Percentiles rank a stretch among this genome's conserved stretches.
Evolutionary conservation across 305 asterid species (phyloP).

Genomic region (Andrographis paniculata): DNA sequence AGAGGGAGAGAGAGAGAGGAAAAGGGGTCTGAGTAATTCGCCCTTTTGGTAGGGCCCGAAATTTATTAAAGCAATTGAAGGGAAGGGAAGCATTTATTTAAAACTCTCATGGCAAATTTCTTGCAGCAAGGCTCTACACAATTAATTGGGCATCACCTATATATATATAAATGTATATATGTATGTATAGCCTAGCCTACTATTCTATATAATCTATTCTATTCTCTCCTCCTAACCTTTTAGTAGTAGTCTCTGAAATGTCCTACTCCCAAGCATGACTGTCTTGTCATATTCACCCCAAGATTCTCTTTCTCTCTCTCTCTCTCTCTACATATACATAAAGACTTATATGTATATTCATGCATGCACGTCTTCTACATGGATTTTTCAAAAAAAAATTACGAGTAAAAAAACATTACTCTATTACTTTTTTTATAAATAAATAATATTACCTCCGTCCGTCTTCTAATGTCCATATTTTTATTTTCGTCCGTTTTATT

Average conservation of each 20-base stretch:
- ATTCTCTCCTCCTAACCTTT: slow-evolving; percentile 14
- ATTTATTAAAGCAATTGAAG: slow-evolving; percentile 33
- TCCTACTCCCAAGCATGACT: slow-evolving; percentile 62
- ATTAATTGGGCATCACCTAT: neutral
- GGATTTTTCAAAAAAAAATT: no score
- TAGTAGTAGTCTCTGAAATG: slow-evolving; percentile 25
- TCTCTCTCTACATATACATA: neutral
- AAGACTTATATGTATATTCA: neutral
- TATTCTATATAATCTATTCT: no score
- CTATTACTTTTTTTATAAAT: no score
- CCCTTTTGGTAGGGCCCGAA: neutral
- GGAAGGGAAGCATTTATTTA: slow-evolving; percentile 28
- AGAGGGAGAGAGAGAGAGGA: slow-evolving; percentile 17
- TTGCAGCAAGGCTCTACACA: neutral
- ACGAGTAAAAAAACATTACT: no score
- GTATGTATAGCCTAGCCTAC: no score
- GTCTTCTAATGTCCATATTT: no score
- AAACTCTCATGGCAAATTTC: slow-evolving; percentile 33
- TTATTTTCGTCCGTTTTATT: no score
- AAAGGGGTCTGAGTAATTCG: neutral
- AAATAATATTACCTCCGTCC: no score
- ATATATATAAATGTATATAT: no score
- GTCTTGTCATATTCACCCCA: slow-evolving; percentile 63
- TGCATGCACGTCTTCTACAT: no score
- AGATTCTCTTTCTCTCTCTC: slow-evolving; percentile 36